Evolutionary conservation across 1,139 yeast species (phyloP), one percentile per base, ranked within the genome.

Genomic region (Casaregolazyma suthepensis): DNA sequence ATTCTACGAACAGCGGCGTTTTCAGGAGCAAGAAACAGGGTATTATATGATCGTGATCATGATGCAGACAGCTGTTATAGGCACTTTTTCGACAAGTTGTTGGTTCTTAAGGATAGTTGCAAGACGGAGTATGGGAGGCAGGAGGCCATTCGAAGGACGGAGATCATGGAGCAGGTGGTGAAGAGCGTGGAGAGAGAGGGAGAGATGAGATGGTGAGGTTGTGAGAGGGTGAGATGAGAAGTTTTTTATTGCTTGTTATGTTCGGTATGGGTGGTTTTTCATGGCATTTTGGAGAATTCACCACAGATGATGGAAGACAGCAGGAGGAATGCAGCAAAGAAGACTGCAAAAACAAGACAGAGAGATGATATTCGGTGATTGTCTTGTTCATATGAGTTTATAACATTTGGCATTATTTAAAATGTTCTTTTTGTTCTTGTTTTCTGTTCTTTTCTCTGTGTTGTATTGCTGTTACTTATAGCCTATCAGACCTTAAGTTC

Each of bases 1-100:
- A 57, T 71, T 29, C 60, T 69, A 44, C 60, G 75, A 19, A 66
- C 63, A 3, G 64, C 72, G 1, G 72, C 73, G 13, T 71, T 60
- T 53, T 63, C 72, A 3, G 65, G 69, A 5, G 66, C 64, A 20
- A 57, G 59, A 23, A 60, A 61, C 53, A 60, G 63, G 12, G 64
- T 71, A 5, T 57, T 71, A 37, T 61, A 58, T 53, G 59, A 57
- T 35, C 46, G 55, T 2, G 58, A 55, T 37, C 37, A 45, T 17
- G 48, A 48, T 7, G 57, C 46, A 1, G 29, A 23, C 17, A 35
- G 38, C 23, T 58, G 54, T 23, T 56, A 66, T 48, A 57, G 59
- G 48, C 73, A 70, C 52, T 70, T 67, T 46, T 60, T 58, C 45
- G 70, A 68, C 50, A 70, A 70, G 57, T 61, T 70, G 43, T 55